Evolutionary conservation across 768 basidiomycete species (phyloP).

Genomic region (Myochromella boudieri): DNA sequence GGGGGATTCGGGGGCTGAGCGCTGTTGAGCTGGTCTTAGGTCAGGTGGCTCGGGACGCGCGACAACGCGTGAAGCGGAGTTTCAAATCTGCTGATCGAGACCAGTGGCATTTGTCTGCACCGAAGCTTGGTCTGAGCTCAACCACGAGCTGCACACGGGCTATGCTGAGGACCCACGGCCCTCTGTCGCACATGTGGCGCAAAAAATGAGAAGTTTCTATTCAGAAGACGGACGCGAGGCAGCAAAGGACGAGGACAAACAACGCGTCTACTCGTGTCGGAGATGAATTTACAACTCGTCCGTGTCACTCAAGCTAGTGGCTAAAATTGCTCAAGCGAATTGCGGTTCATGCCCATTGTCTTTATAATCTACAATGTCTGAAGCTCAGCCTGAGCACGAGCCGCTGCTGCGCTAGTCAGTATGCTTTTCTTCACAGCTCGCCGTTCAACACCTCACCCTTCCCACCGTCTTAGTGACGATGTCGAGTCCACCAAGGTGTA

Average conservation of each 20-base stretch:
- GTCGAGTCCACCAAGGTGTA: constrained; percentile 66
- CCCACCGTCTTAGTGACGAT: constrained; percentile 37
- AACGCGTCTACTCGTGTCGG: constrained; percentile 17
- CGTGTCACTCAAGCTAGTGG: not conserved
- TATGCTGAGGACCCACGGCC: no score
- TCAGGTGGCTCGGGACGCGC: constrained; percentile 38
- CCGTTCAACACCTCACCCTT: constrained; percentile 3
- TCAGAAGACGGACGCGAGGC: not conserved
- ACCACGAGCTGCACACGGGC: no score
- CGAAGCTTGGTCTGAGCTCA: no score
- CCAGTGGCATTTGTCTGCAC: no score
- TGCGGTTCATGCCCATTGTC: constrained; percentile 1
- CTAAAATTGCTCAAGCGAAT: not conserved
- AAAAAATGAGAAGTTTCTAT: not conserved
- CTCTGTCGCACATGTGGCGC: no score
- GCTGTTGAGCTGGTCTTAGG: constrained; percentile 22
- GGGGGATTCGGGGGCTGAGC: constrained; percentile 20
- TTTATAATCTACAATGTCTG: constrained; percentile 25
- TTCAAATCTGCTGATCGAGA: constrained; percentile 20
- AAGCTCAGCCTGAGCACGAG: constrained; percentile 41
- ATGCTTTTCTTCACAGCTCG: not conserved
- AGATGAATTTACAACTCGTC: constrained; percentile 8
- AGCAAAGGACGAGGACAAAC: constrained; percentile 1
- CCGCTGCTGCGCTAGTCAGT: constrained; percentile 44
- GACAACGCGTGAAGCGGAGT: constrained; percentile 40